Base-by-base conservation (phyloP, 2,329 filamentous ascomycete species). In the Exophiala sp. region DNA sequence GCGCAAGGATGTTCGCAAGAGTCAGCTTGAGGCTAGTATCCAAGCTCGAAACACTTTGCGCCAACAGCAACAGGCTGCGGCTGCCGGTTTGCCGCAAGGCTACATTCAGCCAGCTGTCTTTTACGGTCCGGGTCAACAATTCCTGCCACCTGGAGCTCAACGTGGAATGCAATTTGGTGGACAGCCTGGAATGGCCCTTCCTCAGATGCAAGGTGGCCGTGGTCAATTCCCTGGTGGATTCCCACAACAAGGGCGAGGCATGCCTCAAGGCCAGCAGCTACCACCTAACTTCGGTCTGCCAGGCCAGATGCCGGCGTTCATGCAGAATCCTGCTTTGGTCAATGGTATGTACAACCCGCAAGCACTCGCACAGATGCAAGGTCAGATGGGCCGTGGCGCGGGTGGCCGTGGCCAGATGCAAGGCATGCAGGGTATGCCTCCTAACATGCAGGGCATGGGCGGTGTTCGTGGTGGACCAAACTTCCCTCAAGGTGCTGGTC, bases 1-100 rank as follows among this genome's bases (percentile, higher is more conserved):
- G 82, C 92, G 94, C 78, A 99, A 99, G 85, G 94, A 99, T 76
- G 92, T 99, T 68, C 91, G 94, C 76, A 96, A 96, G 85, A 96
- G 86, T 79, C 94, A 97, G 71, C 89, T 99, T 65, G 94, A 99
- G 81, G 92, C 92, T 68, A 96, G 90, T 76, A 99, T 99, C 75
- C 94, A 97, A 79, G 92, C 94, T 74, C 91, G 94, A 75, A 97
- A 97, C 82, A 92, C 96, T 75, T 86, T 96, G 71, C 88, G 94
- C 69, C 94, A 97, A 86, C 94, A 97, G 80, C 94, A 99, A 77
- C 90, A 91, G 64, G 91, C 91, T 63, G 90, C 91, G 63, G 88
- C 88, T 63, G 90, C 88, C 50, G 91, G 89, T 67, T 90, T 96
- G 82, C 87, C 89, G 64, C 88, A 81, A 16, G 52, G 87, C 75